Conservation (phyloP, 768 basidiomycete genomes). For the Lactarius pseudohatsudake region DNA sequence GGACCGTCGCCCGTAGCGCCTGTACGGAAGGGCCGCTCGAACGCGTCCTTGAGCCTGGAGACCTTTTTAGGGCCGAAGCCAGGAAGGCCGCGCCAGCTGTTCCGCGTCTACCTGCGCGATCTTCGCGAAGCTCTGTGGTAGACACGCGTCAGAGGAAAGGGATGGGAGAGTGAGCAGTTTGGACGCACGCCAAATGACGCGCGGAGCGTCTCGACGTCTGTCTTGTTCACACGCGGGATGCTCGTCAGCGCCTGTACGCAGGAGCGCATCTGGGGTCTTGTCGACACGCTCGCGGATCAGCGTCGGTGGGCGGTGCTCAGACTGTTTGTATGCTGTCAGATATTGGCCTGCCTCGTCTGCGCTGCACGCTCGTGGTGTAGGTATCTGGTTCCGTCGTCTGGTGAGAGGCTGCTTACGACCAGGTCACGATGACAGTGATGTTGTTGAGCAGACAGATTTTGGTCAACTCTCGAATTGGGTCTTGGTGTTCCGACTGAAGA, state of each 20-base stretch:
- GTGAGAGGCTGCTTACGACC: constrained; percentile 58
- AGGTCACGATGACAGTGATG: constrained; percentile 88
- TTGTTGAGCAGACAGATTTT: constrained; percentile 93
- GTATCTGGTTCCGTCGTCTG: not conserved
- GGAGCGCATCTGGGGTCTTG: constrained; percentile 79
- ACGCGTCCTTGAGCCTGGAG: constrained; percentile 84
- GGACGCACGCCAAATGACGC: constrained; percentile 83
- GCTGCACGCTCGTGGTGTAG: constrained; percentile 41
- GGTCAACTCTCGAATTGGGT: constrained; percentile 88
- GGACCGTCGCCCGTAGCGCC: constrained; percentile 48
- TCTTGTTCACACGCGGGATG: constrained; percentile 95
- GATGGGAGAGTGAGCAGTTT: too few relatives aligned
- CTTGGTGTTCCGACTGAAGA: constrained; percentile 81
- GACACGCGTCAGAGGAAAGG: constrained; percentile 4
- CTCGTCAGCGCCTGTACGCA: constrained; percentile 82
- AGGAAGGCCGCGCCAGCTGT: constrained; percentile 77
- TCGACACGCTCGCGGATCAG: constrained; percentile 94
- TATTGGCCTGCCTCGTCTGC: constrained; percentile 92
- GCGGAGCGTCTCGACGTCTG: constrained; percentile 90
- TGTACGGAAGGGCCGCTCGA: constrained; percentile 84
- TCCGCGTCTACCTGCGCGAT: constrained; percentile 73
- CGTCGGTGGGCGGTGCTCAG: constrained; percentile 90
- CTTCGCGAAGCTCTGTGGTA: constrained; percentile 74
- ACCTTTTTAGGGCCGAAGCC: constrained; percentile 96
- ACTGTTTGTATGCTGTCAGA: constrained; percentile 87